Evolutionary conservation across 108 stramenopile genomes (phyloP).

Genomic region (Phaeodactylum tricornutum): DNA sequence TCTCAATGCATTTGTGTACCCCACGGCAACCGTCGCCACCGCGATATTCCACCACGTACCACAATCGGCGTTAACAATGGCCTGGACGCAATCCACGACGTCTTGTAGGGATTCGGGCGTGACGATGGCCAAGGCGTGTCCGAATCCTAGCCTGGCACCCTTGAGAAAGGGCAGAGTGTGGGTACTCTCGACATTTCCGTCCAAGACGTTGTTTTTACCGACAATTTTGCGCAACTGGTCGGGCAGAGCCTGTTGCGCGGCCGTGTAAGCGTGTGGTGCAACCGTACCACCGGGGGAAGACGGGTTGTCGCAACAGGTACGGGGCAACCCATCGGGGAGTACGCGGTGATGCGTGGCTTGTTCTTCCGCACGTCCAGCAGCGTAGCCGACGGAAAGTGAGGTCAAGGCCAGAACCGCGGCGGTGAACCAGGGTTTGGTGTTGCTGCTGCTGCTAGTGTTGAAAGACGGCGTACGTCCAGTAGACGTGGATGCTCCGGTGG

Average conservation of each 20-base stretch:
- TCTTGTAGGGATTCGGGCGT: constrained; percentile 48
- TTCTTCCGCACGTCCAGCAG: constrained; percentile 19
- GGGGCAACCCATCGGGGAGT: constrained; percentile 39
- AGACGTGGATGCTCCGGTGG: too few relatives aligned
- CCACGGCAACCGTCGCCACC: too few relatives aligned
- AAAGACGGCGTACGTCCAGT: too few relatives aligned
- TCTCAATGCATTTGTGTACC: constrained; percentile 8
- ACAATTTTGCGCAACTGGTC: constrained; percentile 43
- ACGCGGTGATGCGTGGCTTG: constrained; percentile 4
- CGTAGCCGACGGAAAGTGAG: constrained; percentile 17
- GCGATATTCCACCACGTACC: too few relatives aligned
- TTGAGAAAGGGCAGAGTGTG: constrained; percentile 44
- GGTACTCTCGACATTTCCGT: constrained; percentile 24
- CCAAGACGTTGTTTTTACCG: constrained; percentile 44
- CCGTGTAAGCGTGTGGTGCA: constrained; percentile 21
- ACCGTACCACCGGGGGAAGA: background rate
- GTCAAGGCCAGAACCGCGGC: too few relatives aligned
- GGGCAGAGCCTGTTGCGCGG: constrained; percentile 32
- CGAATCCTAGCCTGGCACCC: constrained; percentile 57
- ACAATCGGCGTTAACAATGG: constrained; percentile 59
- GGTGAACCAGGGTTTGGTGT: too few relatives aligned
- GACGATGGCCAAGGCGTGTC: constrained; percentile 52
- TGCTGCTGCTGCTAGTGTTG: too few relatives aligned
- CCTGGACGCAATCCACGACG: constrained; percentile 44
- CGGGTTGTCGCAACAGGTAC: constrained; percentile 22